Conservation (phyloP, 2,329 filamentous ascomycete genomes). For the Ophiostoma angusticollis region DNA sequence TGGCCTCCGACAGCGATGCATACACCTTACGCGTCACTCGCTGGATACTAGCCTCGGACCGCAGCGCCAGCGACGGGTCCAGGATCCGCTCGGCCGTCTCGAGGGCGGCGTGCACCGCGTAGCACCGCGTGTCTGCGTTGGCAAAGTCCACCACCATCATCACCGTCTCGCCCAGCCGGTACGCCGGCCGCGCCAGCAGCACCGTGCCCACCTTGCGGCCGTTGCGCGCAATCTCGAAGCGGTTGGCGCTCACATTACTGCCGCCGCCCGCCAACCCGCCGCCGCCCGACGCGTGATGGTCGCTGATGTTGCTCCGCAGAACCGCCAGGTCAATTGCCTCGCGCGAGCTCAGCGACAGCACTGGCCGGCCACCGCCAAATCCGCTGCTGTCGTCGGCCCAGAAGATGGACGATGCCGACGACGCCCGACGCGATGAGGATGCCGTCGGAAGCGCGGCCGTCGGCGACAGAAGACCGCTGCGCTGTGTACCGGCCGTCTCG, state of each 20-base stretch:
- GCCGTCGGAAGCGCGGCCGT: slow-evolving; percentile 45
- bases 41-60: slow-evolving; percentile 74
- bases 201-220: slow-evolving; percentile 86
- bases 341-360: slow-evolving; percentile 53
- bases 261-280: slow-evolving; percentile 1
- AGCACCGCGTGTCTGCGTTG: slow-evolving; percentile 65
- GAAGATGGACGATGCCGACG: slow-evolving; percentile 18
- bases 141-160: slow-evolving; percentile 76
- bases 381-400: slow-evolving; percentile 9
- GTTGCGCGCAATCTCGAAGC: slow-evolving; percentile 88
- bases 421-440: slow-evolving; percentile 42
- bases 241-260: slow-evolving; percentile 60
- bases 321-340: slow-evolving; percentile 89
- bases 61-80: slow-evolving; percentile 64
- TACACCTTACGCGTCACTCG: slow-evolving; percentile 76
- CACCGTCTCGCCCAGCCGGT: slow-evolving; percentile 78
- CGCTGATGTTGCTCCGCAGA: slow-evolving; percentile 59
- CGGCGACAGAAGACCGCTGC: slow-evolving; percentile 54
- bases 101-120: slow-evolving; percentile 70
- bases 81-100: slow-evolving; percentile 83
- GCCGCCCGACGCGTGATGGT: neutral
- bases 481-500: slow-evolving; percentile 21
- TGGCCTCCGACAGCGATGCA: slow-evolving; percentile 65
- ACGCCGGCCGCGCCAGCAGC: slow-evolving; percentile 76
- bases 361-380: slow-evolving; percentile 19